Evolutionary conservation across 1,139 yeast species (phyloP), one percentile per base, ranked within the genome.

Genomic region (Diutina mesorugosa): DNA sequence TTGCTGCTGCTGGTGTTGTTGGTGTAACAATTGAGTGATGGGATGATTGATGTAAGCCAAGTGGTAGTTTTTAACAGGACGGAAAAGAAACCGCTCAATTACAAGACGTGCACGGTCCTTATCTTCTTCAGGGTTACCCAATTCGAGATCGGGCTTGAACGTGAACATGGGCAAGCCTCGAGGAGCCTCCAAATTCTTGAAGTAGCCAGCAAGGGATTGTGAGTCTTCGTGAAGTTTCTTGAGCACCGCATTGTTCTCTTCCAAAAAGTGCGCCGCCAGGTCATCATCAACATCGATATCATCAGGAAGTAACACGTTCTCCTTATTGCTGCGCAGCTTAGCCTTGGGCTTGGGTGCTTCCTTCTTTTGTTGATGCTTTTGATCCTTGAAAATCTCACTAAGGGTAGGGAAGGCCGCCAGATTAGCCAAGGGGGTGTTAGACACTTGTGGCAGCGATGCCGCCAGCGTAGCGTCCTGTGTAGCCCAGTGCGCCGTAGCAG

Each of bases 341-440:
- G 64, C 60, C 62, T 70, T 72, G 57, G 63, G 67, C 58, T 72
- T 70, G 7, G 45, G 12, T 47, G 61, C 56, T 52, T 67, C 71
- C 60, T 68, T 72, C 65, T 67, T 68, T 46, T 64, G 65, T 56
- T 66, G 72, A 55, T 67, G 70, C 60, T 73, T 72, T 58, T 72
- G 74, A 55, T 79, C 73, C 58, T 75, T 72, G 57, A 80, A 72
- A 2, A 85, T 79, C 65, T 85, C 91, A 6, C 86, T 86, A 61
- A 86, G 73, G 0, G 91, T 81, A 47, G 93, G 93, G 76, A 86
- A 84, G 4, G 89, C 84, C 1, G 85, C 78, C 6, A 82, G 69
- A 62, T 81, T 80, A 4, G 81, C 73, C 61, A 78, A 67, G 14
- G 74, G 58, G 51, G 72, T 69, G 55, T 68, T 68, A 56, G 65